These are phyloP conservation scores for Carex cristatella DNA, from an alignment of 176 grass and related monocot genomes.

Conservation along the genomic window DNA sequence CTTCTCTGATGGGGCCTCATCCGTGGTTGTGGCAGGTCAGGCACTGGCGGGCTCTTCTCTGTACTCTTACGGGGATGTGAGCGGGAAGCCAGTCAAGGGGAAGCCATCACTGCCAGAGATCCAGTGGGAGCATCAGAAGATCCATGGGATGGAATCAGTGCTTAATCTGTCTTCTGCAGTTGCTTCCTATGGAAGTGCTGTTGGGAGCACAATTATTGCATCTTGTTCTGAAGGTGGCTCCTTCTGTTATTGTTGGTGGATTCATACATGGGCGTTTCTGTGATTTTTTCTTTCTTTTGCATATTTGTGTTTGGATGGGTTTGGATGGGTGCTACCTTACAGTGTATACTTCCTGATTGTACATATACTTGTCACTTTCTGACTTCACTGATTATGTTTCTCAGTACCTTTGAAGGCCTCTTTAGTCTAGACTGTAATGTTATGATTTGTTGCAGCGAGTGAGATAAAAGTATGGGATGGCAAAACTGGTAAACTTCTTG, in stretches of 20 bases:
- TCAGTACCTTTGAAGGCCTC: not conserved
- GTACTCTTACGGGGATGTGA: slow-evolving; percentile 83
- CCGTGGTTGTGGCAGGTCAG: slow-evolving; percentile 81
- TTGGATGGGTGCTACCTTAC: not conserved
- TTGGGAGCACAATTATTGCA: slow-evolving; percentile 81
- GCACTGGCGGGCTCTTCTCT: slow-evolving; percentile 65
- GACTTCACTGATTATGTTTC: not conserved
- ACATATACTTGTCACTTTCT: not conserved
- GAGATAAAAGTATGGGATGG: slow-evolving; percentile 98
- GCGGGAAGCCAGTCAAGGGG: slow-evolving; percentile 56
- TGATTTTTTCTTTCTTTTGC: not conserved
- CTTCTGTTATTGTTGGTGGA: not conserved
- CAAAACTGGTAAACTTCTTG: slow-evolving; percentile 85
- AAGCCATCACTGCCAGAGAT: slow-evolving; percentile 73
- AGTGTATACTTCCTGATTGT: not conserved
- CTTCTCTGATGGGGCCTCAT: slow-evolving; percentile 72
- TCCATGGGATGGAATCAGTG: slow-evolving; percentile 73
- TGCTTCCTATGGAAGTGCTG: slow-evolving; percentile 68
- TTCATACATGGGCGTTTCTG: not conserved
- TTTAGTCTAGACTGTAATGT: not conserved
- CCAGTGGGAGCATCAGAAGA: slow-evolving; percentile 82
- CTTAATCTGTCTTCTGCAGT: slow-evolving; percentile 59
- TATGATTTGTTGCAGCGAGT: slow-evolving; percentile 47
- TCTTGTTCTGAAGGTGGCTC: slow-evolving; percentile 85
- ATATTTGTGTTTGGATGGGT: not conserved